Evolutionary conservation across 164 flowering plant genomes (phyloP).

Genomic region (Nymphaea thermarum): DNA sequence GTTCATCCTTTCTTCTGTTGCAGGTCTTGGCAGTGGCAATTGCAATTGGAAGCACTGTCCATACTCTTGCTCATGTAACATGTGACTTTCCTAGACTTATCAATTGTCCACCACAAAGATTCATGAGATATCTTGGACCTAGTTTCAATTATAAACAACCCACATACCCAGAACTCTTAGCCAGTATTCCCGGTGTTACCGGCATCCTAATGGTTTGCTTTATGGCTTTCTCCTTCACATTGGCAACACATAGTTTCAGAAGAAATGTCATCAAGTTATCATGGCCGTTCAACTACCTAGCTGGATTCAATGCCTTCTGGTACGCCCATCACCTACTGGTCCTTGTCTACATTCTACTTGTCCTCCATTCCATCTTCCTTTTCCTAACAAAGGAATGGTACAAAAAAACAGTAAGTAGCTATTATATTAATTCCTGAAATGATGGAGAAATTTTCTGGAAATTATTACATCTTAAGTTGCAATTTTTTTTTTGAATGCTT

Average conservation of each 20-base stretch:
- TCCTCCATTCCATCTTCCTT: conserved; percentile 57
- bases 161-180: conserved; percentile 26
- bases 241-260: conserved; percentile 68
- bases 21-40: conserved; percentile 40
- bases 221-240: conserved; percentile 61
- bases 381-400: conserved; percentile 46
- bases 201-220: conserved; percentile 58
- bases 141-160: conserved; percentile 49
- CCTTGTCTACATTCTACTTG: conserved; percentile 50
- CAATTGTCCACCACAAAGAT: conserved; percentile 22
- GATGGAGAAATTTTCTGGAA: background rate
- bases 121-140: conserved; percentile 29
- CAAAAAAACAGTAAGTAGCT: conserved; percentile 56
- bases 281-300: conserved; percentile 44
- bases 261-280: conserved; percentile 69
- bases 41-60: conserved; percentile 31
- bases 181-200: conserved; percentile 29
- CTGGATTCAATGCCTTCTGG: conserved; percentile 98
- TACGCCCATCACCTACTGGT: conserved; percentile 86
- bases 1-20: background rate
- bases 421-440: too few species aligned
- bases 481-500: conserved; percentile 3
- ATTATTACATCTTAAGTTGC: background rate
- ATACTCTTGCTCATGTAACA: conserved; percentile 34
- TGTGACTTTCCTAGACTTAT: conserved; percentile 56